These are phyloP conservation scores for Chlamydomonas sp. DNA, from an alignment of 139 green algal species.

Conservation along the genomic window DNA sequence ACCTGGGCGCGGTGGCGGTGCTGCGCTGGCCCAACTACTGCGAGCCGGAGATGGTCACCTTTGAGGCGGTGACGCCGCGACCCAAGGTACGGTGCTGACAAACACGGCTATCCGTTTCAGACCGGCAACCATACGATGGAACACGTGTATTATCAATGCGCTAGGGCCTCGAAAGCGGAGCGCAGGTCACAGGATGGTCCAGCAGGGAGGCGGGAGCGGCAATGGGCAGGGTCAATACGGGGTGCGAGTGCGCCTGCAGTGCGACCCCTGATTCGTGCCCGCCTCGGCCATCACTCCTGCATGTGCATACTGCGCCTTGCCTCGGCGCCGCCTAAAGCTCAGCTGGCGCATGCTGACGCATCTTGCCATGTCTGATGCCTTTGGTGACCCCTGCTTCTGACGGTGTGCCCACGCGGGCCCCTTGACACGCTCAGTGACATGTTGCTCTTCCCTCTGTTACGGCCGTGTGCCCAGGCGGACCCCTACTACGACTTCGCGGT, in stretches of 20 bases:
- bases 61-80: conserved; percentile 67
- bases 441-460: background rate
- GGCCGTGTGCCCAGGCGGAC: conserved; percentile 16
- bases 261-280: too few relatives aligned
- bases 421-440: background rate
- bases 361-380: too few relatives aligned
- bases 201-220: too few relatives aligned
- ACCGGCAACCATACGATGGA: background rate
- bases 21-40: conserved; percentile 66
- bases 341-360: too few relatives aligned
- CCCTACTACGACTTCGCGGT: conserved; percentile 46
- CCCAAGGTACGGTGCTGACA: conserved; percentile 45
- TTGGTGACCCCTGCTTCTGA: background rate
- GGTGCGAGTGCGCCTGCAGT: too few relatives aligned
- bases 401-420: background rate
- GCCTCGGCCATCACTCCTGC: too few relatives aligned
- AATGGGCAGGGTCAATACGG: too few relatives aligned
- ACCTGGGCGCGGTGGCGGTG: conserved; percentile 78
- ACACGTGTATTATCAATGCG: background rate
- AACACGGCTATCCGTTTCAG: background rate
- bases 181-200: background rate
- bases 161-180: background rate
- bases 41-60: conserved; percentile 66
- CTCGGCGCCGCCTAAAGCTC: too few relatives aligned
- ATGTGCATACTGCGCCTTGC: too few relatives aligned